These are phyloP conservation scores for Drosera capensis DNA, from an alignment of 148 eudicot species.

Conservation along the genomic window DNA sequence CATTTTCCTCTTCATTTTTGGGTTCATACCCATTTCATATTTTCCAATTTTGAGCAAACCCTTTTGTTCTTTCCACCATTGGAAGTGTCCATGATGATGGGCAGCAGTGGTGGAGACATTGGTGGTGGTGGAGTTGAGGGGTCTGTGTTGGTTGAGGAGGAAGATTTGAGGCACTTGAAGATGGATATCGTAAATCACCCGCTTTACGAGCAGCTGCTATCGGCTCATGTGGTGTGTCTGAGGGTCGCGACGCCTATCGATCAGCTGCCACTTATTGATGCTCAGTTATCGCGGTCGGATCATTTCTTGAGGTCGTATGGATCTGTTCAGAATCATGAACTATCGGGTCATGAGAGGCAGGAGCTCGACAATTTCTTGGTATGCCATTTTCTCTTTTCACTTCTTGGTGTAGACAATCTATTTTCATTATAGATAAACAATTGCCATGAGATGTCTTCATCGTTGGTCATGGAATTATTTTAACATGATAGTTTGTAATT, in stretches of 20 bases:
- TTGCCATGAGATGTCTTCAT: not conserved
- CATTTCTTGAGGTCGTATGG: slow-evolving; percentile 56
- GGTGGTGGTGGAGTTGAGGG: no score
- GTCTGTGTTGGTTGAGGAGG: no score
- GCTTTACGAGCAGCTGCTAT: slow-evolving; percentile 64
- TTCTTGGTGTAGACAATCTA: not conserved
- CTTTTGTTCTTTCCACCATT: no score
- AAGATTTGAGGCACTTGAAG: slow-evolving; percentile 38
- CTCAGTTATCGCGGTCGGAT: slow-evolving; percentile 63
- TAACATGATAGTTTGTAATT: no score
- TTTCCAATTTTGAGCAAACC: no score
- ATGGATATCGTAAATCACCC: slow-evolving; percentile 70
- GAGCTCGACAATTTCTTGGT: slow-evolving; percentile 92
- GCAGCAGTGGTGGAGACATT: no score
- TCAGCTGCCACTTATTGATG: slow-evolving; percentile 69
- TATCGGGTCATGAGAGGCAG: slow-evolving; percentile 65
- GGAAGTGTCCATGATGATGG: no score
- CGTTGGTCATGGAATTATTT: no score
- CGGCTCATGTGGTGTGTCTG: slow-evolving; percentile 77
- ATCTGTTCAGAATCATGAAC: slow-evolving; percentile 26
- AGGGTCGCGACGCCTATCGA: slow-evolving; percentile 93
- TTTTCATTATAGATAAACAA: not conserved
- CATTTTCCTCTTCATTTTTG: no score
- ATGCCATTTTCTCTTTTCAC: not conserved
- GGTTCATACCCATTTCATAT: no score